Base-by-base conservation (phyloP, 306 rosid genomes). In the Glycine tomentella region DNA sequence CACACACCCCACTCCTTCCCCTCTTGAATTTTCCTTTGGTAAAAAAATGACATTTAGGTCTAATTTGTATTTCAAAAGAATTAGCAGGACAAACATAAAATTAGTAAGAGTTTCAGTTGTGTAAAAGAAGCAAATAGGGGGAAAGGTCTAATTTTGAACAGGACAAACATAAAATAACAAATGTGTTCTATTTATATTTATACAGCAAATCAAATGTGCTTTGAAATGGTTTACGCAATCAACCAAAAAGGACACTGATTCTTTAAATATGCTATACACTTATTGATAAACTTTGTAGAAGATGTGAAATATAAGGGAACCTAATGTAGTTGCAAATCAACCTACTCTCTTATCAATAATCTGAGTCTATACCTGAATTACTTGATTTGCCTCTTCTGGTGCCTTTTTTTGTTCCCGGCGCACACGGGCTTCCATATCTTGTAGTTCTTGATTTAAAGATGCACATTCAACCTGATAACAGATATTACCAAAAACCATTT, bases 371-470 rank as follows among this genome's bases (percentile, higher is more conserved):
- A 95, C 99, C 98, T 95, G 98, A 86, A 93, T 86, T 71, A 87
- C 81, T 93, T 95, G 99, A 84, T 92, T 95, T 75, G 97, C 89
- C 71, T 95, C 99, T 62, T 95, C 99, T 14, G 94, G 97, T 3
- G 90, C 78, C 87, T 90, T 95, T 84, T 95, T 95, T 73, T 93
- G 98, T 63, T 92, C 99, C 52, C 97, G 94, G 76, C 94, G 96
- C 83, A 86, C 80, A 63, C 94, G 93, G 80, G 86, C 87, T 87
- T 93, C 99, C 92, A 95, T 76, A 86, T 93, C 99, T 93, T 93
- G 99, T 69, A 95, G 87, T 80, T 95, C 98, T 95, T 95, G 99
- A 84, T 90, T 95, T 81, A 95, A 85, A 84, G 93, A 88, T 81
- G 98, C 85, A 82, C 99, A 95, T 82, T 95, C 99, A 72, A 95